Evolutionary conservation across 2,329 filamentous ascomycete species (phyloP), one percentile per base, ranked within the genome.

Genomic region (Trichoderma afroharzianum): DNA sequence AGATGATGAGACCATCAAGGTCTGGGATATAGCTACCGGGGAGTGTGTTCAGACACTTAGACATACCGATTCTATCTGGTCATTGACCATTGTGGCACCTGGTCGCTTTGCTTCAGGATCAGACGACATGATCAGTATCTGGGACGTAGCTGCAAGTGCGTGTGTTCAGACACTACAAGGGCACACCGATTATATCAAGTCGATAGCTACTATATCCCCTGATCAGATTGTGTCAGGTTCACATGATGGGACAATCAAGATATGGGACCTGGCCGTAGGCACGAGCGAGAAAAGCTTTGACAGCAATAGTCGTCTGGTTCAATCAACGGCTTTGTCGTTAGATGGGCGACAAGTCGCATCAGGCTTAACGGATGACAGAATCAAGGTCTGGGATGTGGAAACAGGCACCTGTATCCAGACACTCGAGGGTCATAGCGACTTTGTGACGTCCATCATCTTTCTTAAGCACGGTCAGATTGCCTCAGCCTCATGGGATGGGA

Each of bases 221-320:
- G 33, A 15, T 36, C 33, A 47, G n/a, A n/a, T 73, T 33, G 71
- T 47, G 9, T 71, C 55, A 21, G 55, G n/a, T 11, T 70, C 53
- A 15, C 1, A 4, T 6, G 66, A 58, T 47, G 18, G 53, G 1
- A 73, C 62, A 14, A 43, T 73, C 11, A 58, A 47, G 47, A 18
- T 73, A 14, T 73, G 71, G 72, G 55, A 71, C 53, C 6, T 55
- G 1, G 12, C 24, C 11, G 47, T 63, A 47, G 24, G 59, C 18
- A 5, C 33, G 0, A 53, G 50, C 28, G 11, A 59, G 4, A 12
- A 36, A 33, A 63, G 4, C 11, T n/a, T n/a, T n/a, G n/a, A 21
- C 8, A 28, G n/a, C 3, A 26, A 71, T 32, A 15, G 9, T 1
- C 12, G 15, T 3, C 14, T 8, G 14, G 21, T 67, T 7, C 6